These are phyloP conservation scores for Myrica gale DNA, from an alignment of 306 rosid genomes.

Conservation along the genomic window DNA sequence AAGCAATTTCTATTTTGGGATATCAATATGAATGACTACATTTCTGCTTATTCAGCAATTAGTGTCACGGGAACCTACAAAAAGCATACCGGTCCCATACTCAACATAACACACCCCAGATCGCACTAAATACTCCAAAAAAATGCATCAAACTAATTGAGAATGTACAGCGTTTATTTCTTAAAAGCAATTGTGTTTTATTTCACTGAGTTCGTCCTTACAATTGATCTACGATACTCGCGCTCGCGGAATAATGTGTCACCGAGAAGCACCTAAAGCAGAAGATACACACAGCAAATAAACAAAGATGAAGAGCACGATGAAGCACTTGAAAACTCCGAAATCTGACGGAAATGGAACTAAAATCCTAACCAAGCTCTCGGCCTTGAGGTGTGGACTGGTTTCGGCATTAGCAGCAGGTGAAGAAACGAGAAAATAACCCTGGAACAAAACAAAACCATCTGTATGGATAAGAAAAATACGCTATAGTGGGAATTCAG, in stretches of 20 bases:
- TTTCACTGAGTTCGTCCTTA: constrained; percentile 35
- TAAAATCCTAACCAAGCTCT: constrained; percentile 63
- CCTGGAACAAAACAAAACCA: constrained; percentile 32
- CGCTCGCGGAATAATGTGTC: constrained; percentile 76
- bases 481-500: neutral
- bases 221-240: constrained; percentile 90
- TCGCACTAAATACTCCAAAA: neutral
- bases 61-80: neutral
- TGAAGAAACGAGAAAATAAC: constrained; percentile 94
- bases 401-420: constrained; percentile 81
- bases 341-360: constrained; percentile 2
- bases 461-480: neutral
- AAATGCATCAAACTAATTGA: neutral
- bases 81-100: neutral
- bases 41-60: neutral
- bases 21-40: neutral
- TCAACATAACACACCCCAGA: neutral
- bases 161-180: neutral
- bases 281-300: neutral
- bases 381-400: constrained; percentile 73
- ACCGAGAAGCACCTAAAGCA: constrained; percentile 69
- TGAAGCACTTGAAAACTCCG: neutral
- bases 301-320: neutral
- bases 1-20: neutral
- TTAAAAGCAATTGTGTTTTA: neutral